Base-by-base conservation (phyloP, 2,329 filamentous ascomycete species). In the Xylariaceae sp. region DNA sequence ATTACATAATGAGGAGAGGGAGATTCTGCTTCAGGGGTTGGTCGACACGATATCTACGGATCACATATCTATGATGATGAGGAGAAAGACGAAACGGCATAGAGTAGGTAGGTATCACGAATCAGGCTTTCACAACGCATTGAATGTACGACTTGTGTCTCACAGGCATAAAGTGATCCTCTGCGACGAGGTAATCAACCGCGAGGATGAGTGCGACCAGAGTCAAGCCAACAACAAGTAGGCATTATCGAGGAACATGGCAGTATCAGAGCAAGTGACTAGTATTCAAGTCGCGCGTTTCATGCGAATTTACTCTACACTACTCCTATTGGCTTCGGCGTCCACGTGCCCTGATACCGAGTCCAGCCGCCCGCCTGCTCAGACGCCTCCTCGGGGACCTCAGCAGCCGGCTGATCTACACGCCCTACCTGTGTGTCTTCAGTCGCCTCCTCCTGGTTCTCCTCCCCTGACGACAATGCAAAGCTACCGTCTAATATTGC, bases 251-350 rank as follows among this genome's bases (percentile, higher is more conserved):
- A 23, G 23, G 23, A 30, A 30, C 23, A 30, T 30, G 4, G 23
- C 23, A 30, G 5, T 5, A 18, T 18, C 17, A 18, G 17, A 18
- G 2, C 17, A 30, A 30, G 4, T 30, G 23, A 30, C 23, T 30
- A 30, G 23, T 30, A 30, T 30, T 30, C 23, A 30, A 30, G 23
- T 30, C 23, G 23, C 23, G 23, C 23, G 23, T 30, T 30, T 30
- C 6, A 23, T 35, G 10, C 6, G 37, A 18, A 10, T 13, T 54
- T 39, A 13, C 48, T 50, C 7, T 69, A 85, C 7, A 80, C 76
- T 55, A 81, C 74, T 4, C 83, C 83, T 65, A 86, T 85, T 0
- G 83, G 83, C 65, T 80, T 83, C 8, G 82, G 77, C 59, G 77
- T 78, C 83, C 83, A 86, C 2, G 74, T 69, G 6, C 80, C 81